Evolutionary conservation across 2,329 filamentous ascomycete species (phyloP).

Genomic region (Blastomyces parvus): DNA sequence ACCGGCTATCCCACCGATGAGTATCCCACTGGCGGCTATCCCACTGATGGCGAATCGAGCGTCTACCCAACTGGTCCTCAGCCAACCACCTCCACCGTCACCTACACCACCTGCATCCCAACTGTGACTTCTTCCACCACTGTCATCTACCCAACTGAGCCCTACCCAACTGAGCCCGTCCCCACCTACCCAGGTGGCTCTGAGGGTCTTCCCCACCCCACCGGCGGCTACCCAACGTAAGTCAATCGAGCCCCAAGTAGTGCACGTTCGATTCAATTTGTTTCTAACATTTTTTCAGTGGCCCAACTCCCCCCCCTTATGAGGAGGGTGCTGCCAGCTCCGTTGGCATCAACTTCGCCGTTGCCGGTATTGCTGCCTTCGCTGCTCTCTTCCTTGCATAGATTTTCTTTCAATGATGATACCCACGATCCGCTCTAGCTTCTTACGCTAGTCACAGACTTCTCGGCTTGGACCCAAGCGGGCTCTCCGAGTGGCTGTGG

Average conservation of each 20-base stretch:
- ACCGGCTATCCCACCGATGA: background rate
- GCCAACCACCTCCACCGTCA: conserved; percentile 29
- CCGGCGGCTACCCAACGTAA: conserved; percentile 7
- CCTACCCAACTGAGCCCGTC: background rate
- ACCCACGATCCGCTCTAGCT: conserved; percentile 14
- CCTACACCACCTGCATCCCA: conserved; percentile 43
- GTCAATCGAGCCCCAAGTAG: background rate
- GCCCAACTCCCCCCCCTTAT: conserved; percentile 17
- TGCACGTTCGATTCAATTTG: background rate
- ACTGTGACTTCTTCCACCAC: conserved; percentile 15
- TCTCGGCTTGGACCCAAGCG: background rate
- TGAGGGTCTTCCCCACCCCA: conserved; percentile 8
- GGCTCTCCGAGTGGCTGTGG: background rate
- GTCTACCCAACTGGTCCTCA: conserved; percentile 8
- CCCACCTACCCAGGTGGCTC: conserved; percentile 12
- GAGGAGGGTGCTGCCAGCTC: conserved; percentile 23
- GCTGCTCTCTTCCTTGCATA: conserved; percentile 26
- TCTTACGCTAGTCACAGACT: background rate
- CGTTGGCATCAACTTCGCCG: conserved; percentile 22
- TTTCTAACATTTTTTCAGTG: background rate
- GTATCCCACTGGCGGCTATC: conserved; percentile 31
- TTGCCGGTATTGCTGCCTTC: conserved; percentile 23
- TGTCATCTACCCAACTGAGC: conserved; percentile 13
- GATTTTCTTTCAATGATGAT: conserved; percentile 18
- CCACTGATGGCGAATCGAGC: conserved; percentile 37